A percentile compares a stretch with the other conserved stretches of the same genome.
These are phyloP conservation scores for Pichia gijzeniarum DNA, from an alignment of 805 yeast species.

Conservation along the genomic window DNA sequence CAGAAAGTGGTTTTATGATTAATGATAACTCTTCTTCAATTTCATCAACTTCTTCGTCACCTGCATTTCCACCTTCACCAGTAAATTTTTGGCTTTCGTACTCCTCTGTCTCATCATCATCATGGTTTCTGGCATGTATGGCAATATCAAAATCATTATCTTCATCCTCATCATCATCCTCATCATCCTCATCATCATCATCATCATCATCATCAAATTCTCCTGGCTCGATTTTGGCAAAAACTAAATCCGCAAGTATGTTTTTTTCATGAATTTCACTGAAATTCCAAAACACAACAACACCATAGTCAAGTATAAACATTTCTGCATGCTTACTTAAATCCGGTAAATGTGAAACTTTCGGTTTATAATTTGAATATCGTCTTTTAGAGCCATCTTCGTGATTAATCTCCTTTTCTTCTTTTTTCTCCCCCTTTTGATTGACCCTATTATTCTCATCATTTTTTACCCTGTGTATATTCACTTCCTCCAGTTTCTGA, in stretches of 20 bases:
- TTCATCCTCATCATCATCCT: constrained; percentile 30
- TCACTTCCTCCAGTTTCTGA: not conserved
- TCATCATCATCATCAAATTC: constrained; percentile 39
- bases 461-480: not conserved
- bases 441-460: not conserved
- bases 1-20: constrained; percentile 68
- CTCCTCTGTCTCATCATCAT: constrained; percentile 1
- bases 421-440: not conserved
- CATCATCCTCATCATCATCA: constrained; percentile 35
- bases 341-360: constrained; percentile 31
- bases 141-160: constrained; percentile 9
- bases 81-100: not conserved
- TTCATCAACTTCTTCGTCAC: constrained; percentile 5
- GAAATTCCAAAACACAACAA: constrained; percentile 97
- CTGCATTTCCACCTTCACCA: constrained; percentile 9
- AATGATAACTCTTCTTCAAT: constrained; percentile 31
- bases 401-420: not conserved
- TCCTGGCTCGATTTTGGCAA: constrained; percentile 41
- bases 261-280: constrained; percentile 90
- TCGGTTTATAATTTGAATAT: constrained; percentile 1
- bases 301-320: constrained; percentile 87
- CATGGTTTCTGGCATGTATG: not conserved
- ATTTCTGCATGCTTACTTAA: constrained; percentile 72
- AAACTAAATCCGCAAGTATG: constrained; percentile 83
- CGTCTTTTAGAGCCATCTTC: not conserved